Base-by-base conservation (phyloP, 2,329 filamentous ascomycete species). In the Diaporthe humulicola region DNA sequence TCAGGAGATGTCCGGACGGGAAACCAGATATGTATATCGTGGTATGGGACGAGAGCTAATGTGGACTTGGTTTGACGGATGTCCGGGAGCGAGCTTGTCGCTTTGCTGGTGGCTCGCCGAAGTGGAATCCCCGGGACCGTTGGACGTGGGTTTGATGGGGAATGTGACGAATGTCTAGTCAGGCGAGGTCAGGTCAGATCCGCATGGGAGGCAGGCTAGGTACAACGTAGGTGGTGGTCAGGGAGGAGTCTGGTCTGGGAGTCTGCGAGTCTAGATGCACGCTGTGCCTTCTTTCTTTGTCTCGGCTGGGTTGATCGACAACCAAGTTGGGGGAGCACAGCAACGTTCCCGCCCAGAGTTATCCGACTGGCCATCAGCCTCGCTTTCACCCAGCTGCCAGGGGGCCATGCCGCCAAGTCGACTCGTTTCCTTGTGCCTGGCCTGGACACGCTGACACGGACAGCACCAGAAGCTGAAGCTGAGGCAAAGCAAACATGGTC, bases 121-220 rank as follows among this genome's bases (percentile, higher is more conserved):
- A 54, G 57, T 61, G 58, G 70, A 61, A 72, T 64, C 17, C 45
- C 45, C 45, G 57, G 54, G 70, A 25, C 22, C 17, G 38, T 70
- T 42, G 38, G 17, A 30, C 40, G 33, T 54, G 57, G 57, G 57
- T 64, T 54, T 72, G 70, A 71, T 71, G 56, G 42, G 70, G 70
- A 61, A 28, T 12, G 45, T 71, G 56, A 33, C 56, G 70, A 61
- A 28, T 12, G 45, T 64, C 70, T 61, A 64, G 45, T 64, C 70
- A 71, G 56, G 57, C 57, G 25, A 61, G 57, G 33, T 61, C 40
- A 58, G 54, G 52, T 71, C 54, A 71, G 69, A 69, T 69, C 64
- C 64, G 64, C 64, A 67, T 70, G n/a, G 52, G 52, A 25, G 50
- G 50, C n/a, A 52, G 54, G 54, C 30, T 58, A 19, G 30, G 12